A percentile compares a stretch with the other conserved stretches of the same genome.
These are phyloP conservation scores for Rosa hybrid DNA, from an alignment of 331 rosid genomes.

Conservation along the genomic window DNA sequence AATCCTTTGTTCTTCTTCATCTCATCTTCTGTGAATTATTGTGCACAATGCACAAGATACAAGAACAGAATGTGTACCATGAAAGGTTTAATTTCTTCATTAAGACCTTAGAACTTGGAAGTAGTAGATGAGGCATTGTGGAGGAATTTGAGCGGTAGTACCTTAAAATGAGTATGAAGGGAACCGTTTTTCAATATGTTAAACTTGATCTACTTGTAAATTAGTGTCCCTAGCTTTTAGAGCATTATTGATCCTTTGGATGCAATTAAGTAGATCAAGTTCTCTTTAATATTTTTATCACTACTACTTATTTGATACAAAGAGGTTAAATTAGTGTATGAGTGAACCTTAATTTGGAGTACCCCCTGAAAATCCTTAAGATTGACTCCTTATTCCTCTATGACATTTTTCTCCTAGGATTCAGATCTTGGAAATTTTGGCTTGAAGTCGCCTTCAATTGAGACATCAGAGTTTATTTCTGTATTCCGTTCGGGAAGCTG, in stretches of 20 bases:
- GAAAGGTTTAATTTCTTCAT: not conserved
- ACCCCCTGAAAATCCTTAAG: not conserved
- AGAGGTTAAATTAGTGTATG: no score
- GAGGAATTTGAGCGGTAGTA: not conserved
- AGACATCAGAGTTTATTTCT: slow-evolving; percentile 18
- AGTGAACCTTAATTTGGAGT: not conserved
- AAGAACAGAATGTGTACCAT: not conserved
- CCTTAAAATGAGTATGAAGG: not conserved
- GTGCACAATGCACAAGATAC: not conserved
- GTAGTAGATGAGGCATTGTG: not conserved
- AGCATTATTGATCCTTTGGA: not conserved
- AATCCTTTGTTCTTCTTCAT: not conserved
- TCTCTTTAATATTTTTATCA: not conserved
- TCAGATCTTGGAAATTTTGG: slow-evolving; percentile 27
- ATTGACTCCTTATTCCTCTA: slow-evolving; percentile 8
- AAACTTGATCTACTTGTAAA: not conserved
- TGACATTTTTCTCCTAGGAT: slow-evolving; percentile 38
- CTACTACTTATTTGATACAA: not conserved
- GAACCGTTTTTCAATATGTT: not conserved
- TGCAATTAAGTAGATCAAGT: not conserved
- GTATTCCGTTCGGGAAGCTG: slow-evolving; percentile 46
- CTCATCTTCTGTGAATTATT: not conserved
- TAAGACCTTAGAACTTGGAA: not conserved
- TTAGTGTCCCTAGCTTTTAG: not conserved
- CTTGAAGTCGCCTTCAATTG: slow-evolving; percentile 29